These are phyloP conservation scores for Boletus semigastroideus DNA, from an alignment of 1,284 basidiomycete genomes.

Conservation along the genomic window DNA sequence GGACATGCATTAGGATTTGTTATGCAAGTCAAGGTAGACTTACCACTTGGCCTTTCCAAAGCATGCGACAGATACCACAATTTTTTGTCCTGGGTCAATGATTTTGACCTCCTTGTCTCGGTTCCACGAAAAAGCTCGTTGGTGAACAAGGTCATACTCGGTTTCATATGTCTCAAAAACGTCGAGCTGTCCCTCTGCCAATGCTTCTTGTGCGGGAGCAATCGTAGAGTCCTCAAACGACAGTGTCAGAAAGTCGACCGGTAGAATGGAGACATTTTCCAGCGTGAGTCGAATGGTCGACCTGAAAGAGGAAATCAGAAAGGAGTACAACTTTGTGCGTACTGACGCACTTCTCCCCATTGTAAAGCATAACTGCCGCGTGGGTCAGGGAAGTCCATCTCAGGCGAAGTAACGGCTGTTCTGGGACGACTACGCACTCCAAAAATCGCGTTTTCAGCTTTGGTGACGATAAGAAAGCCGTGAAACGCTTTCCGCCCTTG, in stretches of 20 bases:
- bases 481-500: constrained; percentile 39
- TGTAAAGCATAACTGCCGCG: constrained; percentile 90
- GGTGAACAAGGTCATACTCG: constrained; percentile 77
- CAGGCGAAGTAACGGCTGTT: constrained; percentile 85
- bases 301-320: constrained; percentile 41
- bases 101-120: constrained; percentile 47
- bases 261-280: constrained; percentile 81
- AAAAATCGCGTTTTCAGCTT: constrained; percentile 51
- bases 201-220: constrained; percentile 67
- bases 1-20: constrained; percentile 1
- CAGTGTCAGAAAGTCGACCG: constrained; percentile 83
- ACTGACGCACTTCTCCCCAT: constrained; percentile 79
- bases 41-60: constrained; percentile 93
- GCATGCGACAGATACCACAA: constrained; percentile 70
- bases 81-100: constrained; percentile 73
- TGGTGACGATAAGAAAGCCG: constrained; percentile 25
- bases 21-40: constrained; percentile 7
- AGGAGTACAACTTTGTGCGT: neutral
- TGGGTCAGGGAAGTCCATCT: constrained; percentile 86
- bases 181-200: constrained; percentile 78
- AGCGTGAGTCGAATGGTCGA: constrained; percentile 81
- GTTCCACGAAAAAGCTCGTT: constrained; percentile 82
- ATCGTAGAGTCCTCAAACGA: constrained; percentile 90
- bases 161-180: constrained; percentile 90
- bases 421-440: constrained; percentile 77